Evolutionary conservation across 306 rosid species (phyloP), one percentile per base, ranked within the genome.

Genomic region (Rosa persica): DNA sequence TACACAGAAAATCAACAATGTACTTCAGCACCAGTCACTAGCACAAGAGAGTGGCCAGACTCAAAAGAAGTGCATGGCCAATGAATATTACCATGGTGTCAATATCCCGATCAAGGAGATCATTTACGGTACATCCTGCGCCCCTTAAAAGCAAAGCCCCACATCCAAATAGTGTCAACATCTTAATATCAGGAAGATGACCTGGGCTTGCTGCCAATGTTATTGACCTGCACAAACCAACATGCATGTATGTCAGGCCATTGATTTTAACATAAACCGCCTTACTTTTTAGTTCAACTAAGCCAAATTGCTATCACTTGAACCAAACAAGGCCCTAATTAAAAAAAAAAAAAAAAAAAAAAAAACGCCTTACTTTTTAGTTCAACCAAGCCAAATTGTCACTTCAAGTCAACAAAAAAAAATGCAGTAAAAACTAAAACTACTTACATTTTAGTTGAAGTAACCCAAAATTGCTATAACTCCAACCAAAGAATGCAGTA

Each of bases 81-180:
- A 12, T 51, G 58, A 74, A 57, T 39, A 47, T 75, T 83, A 87
- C 98, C 92, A 64, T 88, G 62, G 85, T 85, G 81, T 94, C 98
- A 76, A 94, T 92, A 76, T 94, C 96, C 57, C 83, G 92, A 78
- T 90, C 97, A 67, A 94, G 86, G 55, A 94, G 95, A 75, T 94
- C 98, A 73, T 94, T 94, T 69, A 92, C 6, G 49, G 97, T 94
- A 85, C 95, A 94, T 17, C 97, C 97, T 11, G 96, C 97, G 11
- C 97, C 97, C 86, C 98, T 87, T 43, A 92, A 82, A 80, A 94
- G 96, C 83, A 94, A 81, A 60, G 97, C 93, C 57, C 97, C 97
- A 73, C 89, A 87, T 68, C 93, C 98, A 85, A 94, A 92, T 66
- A 92, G 77, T 19, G 79, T 57, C 85, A 94, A 15, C 89, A 92